A percentile compares a stretch with the other conserved stretches of the same genome.
These are phyloP conservation scores for Voacanga thouarsii DNA, from an alignment of 257 asterid genomes.

Conservation along the genomic window DNA sequence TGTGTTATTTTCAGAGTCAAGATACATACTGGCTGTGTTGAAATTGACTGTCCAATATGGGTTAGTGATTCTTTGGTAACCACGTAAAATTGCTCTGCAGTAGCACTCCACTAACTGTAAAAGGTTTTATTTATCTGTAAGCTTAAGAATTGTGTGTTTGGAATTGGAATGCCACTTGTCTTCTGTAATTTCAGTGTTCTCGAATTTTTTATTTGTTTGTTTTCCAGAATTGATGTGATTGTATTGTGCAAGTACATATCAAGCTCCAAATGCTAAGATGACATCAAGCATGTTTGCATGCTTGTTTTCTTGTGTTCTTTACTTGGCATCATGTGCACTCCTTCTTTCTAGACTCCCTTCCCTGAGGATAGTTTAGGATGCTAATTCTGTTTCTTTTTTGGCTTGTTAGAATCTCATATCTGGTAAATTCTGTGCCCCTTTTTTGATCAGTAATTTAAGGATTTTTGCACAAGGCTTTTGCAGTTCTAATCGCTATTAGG, in stretches of 20 bases:
- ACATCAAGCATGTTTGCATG: neutral
- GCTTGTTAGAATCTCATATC: neutral
- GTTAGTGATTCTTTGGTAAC: neutral
- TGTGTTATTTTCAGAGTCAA: neutral
- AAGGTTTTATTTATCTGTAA: neutral
- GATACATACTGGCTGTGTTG: neutral
- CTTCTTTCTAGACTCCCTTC: neutral
- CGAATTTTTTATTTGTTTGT: neutral
- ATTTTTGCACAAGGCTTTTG: neutral
- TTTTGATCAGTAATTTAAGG: neutral
- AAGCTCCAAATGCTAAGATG: neutral
- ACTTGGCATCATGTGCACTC: neutral
- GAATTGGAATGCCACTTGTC: neutral
- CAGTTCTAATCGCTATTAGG: neutral
- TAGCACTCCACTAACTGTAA: neutral
- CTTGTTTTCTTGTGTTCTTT: conserved; percentile 2
- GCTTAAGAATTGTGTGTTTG: neutral
- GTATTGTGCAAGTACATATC: neutral
- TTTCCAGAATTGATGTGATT: neutral
- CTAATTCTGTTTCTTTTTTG: neutral
- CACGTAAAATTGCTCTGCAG: neutral
- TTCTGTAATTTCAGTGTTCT: neutral
- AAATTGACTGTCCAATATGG: neutral
- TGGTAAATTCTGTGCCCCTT: neutral
- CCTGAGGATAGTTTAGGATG: conserved; percentile 2